Evolutionary conservation across 225 moss, liverwort and hornwort genomes (phyloP), one percentile per base, ranked within the genome.

Genomic region (Pseudoscleropodium purum): DNA sequence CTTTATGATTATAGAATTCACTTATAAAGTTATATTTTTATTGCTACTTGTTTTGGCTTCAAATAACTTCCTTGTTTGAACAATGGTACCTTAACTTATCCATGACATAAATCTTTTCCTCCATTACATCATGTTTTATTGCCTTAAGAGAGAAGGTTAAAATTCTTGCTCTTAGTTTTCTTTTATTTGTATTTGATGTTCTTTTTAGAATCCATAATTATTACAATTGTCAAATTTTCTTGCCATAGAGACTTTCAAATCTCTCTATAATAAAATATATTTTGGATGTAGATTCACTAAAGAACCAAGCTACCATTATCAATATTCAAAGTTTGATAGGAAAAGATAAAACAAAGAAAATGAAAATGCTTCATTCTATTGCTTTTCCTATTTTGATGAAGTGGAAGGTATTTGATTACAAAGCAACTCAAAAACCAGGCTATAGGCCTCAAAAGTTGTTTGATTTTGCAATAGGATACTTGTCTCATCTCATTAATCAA

Each of bases 361-460:
- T 72, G 15, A 26, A 26, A 8, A 25, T 72, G 25, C 15, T 1
- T 26, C 2, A 0, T 41, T 72, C 6, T 2, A 18, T 6, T 39
- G 15, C 26, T 70, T 24, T 10, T 45, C 17, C 2, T 70, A 2
- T 25, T 70, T 26, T 41, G 8, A 41, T 24, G 26, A 41, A 25
- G 25, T 26, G 5, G 7, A 39, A 70, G 7, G 7, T 6, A 7
- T 39, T 7, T 25, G 2, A 24, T 2, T 70, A 1, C 23, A 70
- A 39, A 24, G 23, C 7, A n/a, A 68, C 12, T 21, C 24, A 70
- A 70, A 70, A 70, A 39, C 2, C 13, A 70, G 0, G 70, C 13
- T 1, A 70, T 13, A 23, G 25, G 39, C 25, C 14, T 39, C 0
- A 0, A 2, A 70, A 39, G 2, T 25, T 39, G 25, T 70, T 1